Evolutionary conservation across 306 rosid genomes (phyloP).

Genomic region (Cucurbita ficifolia): DNA sequence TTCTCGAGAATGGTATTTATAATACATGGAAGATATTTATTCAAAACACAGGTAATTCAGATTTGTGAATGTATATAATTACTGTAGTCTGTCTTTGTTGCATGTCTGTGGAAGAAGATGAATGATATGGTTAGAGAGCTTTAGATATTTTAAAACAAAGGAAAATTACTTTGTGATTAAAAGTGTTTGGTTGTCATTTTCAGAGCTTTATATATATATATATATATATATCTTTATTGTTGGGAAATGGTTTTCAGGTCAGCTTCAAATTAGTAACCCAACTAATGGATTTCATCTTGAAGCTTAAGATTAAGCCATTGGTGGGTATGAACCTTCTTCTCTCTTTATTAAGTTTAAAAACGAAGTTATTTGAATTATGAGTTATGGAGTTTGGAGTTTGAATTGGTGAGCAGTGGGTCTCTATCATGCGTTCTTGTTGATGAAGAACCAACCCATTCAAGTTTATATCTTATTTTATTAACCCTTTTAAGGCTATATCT

Average conservation of each 20-base stretch:
- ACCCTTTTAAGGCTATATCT: not conserved
- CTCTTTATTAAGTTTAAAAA: not conserved
- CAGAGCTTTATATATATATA: not conserved
- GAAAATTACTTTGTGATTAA: not conserved
- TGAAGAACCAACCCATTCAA: not conserved
- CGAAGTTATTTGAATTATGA: not conserved
- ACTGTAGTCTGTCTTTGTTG: not conserved
- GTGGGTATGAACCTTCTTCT: slow-evolving; percentile 22
- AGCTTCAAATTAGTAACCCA: slow-evolving; percentile 20
- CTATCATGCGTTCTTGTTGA: not conserved
- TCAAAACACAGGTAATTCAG: not conserved
- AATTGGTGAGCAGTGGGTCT: slow-evolving; percentile 16
- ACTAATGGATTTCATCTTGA: slow-evolving; percentile 31
- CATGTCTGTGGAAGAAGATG: not conserved
- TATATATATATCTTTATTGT: slow-evolving; percentile 9
- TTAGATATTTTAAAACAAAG: not conserved
- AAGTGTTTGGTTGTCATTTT: not conserved
- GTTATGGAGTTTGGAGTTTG: not conserved
- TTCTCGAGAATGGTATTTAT: not conserved
- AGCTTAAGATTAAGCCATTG: slow-evolving; percentile 35
- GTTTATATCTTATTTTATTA: not conserved
- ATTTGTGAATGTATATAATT: not conserved
- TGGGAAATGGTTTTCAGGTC: slow-evolving; percentile 65
- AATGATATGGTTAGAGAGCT: not conserved
- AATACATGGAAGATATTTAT: not conserved